Percentiles rank a stretch among this genome's conserved stretches.
phyloP scores from a whole-genome alignment of 345 rosid genomes.

The Syzygium oleosum region DNA sequence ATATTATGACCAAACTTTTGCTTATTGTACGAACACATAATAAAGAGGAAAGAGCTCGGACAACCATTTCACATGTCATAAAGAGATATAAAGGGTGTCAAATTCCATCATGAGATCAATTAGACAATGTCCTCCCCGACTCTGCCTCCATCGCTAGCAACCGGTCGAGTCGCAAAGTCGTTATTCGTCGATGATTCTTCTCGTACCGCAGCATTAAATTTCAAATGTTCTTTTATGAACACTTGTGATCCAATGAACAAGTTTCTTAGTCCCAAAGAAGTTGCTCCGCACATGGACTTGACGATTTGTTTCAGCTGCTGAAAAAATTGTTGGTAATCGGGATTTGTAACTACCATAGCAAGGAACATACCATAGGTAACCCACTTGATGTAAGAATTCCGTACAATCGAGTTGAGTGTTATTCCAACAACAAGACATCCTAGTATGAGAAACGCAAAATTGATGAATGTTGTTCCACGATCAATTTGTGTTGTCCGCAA shows the following conservation, averaged over 20 bases:
- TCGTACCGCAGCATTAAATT: background rate
- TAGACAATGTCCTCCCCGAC: background rate
- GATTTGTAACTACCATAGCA: background rate
- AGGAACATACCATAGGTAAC: background rate
- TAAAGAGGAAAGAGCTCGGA: too few relatives aligned
- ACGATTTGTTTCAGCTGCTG: background rate
- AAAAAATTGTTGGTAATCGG: background rate
- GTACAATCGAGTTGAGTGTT: too few relatives aligned
- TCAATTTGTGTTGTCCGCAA: too few relatives aligned
- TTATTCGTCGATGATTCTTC: background rate
- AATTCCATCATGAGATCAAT: background rate
- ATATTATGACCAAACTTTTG: too few relatives aligned
- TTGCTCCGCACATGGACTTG: background rate
- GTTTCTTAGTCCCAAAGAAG: background rate
- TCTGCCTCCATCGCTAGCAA: accelerated
- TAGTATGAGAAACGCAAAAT: too few relatives aligned
- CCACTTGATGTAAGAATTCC: too few relatives aligned
- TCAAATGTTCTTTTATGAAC: background rate
- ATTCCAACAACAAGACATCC: too few relatives aligned
- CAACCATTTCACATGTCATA: too few relatives aligned
- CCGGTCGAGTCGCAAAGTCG: accelerated
- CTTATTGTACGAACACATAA: too few relatives aligned
- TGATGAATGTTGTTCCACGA: too few relatives aligned
- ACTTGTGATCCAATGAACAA: background rate
- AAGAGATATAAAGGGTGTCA: too few relatives aligned